These are phyloP conservation scores for Tetradesmus obliquus DNA, from an alignment of 139 green algal genomes.

Conservation along the genomic window DNA sequence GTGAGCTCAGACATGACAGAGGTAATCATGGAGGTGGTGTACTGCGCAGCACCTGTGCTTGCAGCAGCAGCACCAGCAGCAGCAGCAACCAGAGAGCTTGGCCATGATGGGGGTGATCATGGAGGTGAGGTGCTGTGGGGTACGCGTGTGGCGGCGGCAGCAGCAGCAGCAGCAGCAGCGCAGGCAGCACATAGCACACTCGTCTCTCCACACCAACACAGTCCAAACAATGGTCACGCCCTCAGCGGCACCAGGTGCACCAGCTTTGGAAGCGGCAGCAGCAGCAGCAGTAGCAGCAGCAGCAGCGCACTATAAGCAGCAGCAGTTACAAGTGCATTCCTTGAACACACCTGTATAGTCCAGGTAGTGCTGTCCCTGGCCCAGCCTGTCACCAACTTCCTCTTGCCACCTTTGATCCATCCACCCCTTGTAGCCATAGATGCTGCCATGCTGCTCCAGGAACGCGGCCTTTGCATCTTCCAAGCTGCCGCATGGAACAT, in stretches of 20 bases:
- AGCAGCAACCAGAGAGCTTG: background rate
- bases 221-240: no score
- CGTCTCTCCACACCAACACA: no score
- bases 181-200: background rate
- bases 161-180: background rate
- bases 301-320: background rate
- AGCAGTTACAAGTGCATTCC: no score
- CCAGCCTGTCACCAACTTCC: slow-evolving; percentile 12
- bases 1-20: slow-evolving; percentile 13
- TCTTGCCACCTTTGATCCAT: background rate
- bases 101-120: background rate
- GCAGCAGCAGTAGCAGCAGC: background rate
- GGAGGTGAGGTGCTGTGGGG: background rate
- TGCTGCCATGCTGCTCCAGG: slow-evolving; percentile 19
- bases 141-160: background rate
- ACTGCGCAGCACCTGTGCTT: background rate
- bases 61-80: background rate
- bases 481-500: background rate
- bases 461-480: background rate
- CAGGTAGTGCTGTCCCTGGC: slow-evolving; percentile 22
- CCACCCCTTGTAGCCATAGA: slow-evolving; percentile 37
- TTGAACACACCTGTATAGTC: slow-evolving; percentile 43
- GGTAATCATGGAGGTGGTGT: slow-evolving; percentile 3
- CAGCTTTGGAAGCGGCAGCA: background rate
- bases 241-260: no score